Evolutionary conservation across 352 stramenopile species (phyloP).

Genomic region (Phytophthora capsici): DNA sequence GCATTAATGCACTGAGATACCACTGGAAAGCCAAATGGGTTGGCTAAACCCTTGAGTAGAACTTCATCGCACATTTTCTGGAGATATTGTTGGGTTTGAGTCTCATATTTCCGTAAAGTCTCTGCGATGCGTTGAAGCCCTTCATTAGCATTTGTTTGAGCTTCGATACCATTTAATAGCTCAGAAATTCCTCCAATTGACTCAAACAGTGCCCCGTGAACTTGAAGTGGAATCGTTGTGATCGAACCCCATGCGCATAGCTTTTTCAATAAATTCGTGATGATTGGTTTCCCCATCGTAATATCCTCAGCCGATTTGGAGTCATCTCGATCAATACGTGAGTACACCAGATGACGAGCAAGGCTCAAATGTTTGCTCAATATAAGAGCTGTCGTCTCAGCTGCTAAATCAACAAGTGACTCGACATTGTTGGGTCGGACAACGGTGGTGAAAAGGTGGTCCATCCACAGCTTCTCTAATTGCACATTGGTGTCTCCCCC

Average conservation of each 20-base stretch:
- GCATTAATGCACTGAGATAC: conserved; percentile 81
- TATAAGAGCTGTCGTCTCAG: conserved; percentile 73
- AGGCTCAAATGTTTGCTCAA: conserved; percentile 85
- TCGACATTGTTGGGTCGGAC: conserved; percentile 68
- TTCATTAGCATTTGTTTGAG: conserved; percentile 32
- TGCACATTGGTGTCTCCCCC: conserved; percentile 15
- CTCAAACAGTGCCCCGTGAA: conserved; percentile 85
- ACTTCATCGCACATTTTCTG: conserved; percentile 74
- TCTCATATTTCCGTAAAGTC: conserved; percentile 60
- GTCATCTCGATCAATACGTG: conserved; percentile 36
- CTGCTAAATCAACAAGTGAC: conserved; percentile 77
- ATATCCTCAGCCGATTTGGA: conserved; percentile 34
- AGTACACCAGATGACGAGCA: conserved; percentile 71
- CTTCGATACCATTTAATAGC: conserved; percentile 58
- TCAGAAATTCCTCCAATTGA: conserved; percentile 79
- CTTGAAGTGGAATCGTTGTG: conserved; percentile 76
- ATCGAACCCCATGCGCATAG: conserved; percentile 66
- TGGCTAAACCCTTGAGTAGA: conserved; percentile 70
- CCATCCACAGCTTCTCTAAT: conserved; percentile 70
- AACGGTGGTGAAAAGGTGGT: conserved; percentile 71
- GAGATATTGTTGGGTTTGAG: conserved; percentile 61
- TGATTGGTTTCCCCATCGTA: conserved; percentile 59
- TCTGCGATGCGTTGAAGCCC: conserved; percentile 42
- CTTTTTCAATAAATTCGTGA: conserved; percentile 65
- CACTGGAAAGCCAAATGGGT: conserved; percentile 80